Base-by-base conservation (phyloP, 2,329 filamentous ascomycete genomes). In the Aspergillus sp. region DNA sequence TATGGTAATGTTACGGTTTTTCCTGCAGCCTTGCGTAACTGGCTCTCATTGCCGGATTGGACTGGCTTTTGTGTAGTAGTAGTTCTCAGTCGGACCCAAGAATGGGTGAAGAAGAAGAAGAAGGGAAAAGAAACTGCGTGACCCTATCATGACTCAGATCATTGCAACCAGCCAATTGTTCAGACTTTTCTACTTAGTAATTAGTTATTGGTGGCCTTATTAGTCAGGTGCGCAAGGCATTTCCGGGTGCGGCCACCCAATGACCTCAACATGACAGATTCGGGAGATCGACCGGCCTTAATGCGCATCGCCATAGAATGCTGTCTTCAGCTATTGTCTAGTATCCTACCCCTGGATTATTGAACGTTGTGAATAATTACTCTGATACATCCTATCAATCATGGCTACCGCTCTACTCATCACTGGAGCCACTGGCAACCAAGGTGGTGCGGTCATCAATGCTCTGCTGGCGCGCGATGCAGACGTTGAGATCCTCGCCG, bases 381-480 rank as follows among this genome's bases (percentile, higher is more conserved):
- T 39, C 15, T 9, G 30, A 50, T 17, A 13, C 54, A 55, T 30
- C 23, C 30, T 36, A 19, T 10, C 41, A 49, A 57, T n/a, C 15
- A 64, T 56, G 55, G 19, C 60, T 9, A 58, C 53, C 50, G n/a
- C 60, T 32, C 48, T 64, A 7, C 60, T 64, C 25, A 39, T 62
- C 32, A 57, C 62, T 5, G 60, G 60, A 32, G 62, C 62, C n/a
- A 64, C 60, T 4, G 60, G 62, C 51, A 62, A 64, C 8, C 62
- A 64, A 39, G 62, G 62, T 21, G 55, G 62, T 47, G 59, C 57
- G 39, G 57, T 62, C 13, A 55, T 64, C 39, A 47, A 56, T 19
- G 58, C 39, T 39, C 55, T 62, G 15, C 50, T 64, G 9, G 36
- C 25, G n/a, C 53, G 56, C 13, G 55, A 62, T 17, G 56, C 54